Evolutionary conservation across 2,329 filamentous ascomycete genomes (phyloP).

Genomic region (Aaosphaeria arxii): DNA sequence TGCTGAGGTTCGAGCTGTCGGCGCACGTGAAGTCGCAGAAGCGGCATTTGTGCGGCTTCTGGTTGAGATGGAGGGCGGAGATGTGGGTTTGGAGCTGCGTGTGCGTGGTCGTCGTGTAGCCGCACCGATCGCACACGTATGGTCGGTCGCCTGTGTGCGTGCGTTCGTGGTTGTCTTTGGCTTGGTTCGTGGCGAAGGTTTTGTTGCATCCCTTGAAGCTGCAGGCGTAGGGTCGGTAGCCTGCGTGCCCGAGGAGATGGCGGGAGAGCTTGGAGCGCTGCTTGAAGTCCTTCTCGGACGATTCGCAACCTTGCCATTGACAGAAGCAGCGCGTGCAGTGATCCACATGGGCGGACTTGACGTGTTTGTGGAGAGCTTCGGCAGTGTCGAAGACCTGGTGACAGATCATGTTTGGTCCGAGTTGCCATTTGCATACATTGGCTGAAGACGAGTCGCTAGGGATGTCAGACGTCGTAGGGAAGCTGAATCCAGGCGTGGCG

Average conservation of each 20-base stretch:
- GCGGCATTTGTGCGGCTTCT: conserved; percentile 37
- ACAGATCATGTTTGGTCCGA: conserved; percentile 22
- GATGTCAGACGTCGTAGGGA: conserved; percentile 1
- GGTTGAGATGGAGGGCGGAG: conserved; percentile 32
- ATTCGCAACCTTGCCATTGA: conserved; percentile 35
- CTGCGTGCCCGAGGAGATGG: conserved; percentile 36
- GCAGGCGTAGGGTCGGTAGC: conserved; percentile 36
- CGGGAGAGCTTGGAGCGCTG: conserved; percentile 38
- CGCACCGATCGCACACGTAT: conserved; percentile 35
- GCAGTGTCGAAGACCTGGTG: conserved; percentile 24
- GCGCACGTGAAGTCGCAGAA: conserved; percentile 39
- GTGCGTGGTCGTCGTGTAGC: conserved; percentile 38
- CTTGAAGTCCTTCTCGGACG: conserved; percentile 35
- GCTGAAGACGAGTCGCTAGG: conserved; percentile 6
- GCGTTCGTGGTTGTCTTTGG: conserved; percentile 39
- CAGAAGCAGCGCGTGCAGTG: conserved; percentile 33
- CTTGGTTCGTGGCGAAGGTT: conserved; percentile 39
- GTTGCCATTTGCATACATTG: conserved; percentile 33
- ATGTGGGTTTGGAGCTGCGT: conserved; percentile 39
- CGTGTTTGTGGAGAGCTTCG: conserved; percentile 32
- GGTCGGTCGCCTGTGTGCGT: conserved; percentile 37
- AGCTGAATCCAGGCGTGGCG: neutral
- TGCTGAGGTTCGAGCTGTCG: conserved; percentile 34
- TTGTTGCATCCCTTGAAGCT: conserved; percentile 33
- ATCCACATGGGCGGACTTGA: conserved; percentile 34